These are phyloP conservation scores for Colletotrichum sp. DNA, from an alignment of 2,329 filamentous ascomycete genomes.

Conservation along the genomic window DNA sequence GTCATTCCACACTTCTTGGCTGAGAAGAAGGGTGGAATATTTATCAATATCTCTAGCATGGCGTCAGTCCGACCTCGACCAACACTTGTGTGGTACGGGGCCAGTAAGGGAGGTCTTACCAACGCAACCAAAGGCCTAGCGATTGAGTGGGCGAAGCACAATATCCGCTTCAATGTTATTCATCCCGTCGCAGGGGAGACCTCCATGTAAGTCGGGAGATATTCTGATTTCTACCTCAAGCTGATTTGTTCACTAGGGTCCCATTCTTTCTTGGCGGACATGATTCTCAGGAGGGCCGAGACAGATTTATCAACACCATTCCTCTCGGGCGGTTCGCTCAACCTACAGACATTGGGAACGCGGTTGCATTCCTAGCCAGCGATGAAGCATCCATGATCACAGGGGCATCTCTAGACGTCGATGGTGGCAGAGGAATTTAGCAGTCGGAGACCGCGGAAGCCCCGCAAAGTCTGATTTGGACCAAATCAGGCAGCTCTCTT, in stretches of 20 bases:
- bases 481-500: neutral
- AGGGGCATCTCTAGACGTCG: neutral
- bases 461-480: neutral
- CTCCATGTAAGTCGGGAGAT: neutral
- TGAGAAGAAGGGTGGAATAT: neutral
- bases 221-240: accelerated
- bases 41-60: neutral
- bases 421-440: neutral
- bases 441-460: neutral
- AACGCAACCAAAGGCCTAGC: neutral
- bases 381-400: neutral
- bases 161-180: neutral
- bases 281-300: neutral
- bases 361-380: neutral
- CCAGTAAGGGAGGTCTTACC: neutral
- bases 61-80: neutral
- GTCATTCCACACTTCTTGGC: neutral
- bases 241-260: neutral
- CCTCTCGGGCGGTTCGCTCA: neutral
- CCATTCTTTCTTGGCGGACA: neutral
- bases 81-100: neutral
- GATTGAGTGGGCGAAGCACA: neutral
- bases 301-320: neutral
- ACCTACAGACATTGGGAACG: neutral
- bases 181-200: neutral